Evolutionary conservation across 2,329 filamentous ascomycete species (phyloP), one percentile per base, ranked within the genome.

Genomic region (Hypoxylon sp.): DNA sequence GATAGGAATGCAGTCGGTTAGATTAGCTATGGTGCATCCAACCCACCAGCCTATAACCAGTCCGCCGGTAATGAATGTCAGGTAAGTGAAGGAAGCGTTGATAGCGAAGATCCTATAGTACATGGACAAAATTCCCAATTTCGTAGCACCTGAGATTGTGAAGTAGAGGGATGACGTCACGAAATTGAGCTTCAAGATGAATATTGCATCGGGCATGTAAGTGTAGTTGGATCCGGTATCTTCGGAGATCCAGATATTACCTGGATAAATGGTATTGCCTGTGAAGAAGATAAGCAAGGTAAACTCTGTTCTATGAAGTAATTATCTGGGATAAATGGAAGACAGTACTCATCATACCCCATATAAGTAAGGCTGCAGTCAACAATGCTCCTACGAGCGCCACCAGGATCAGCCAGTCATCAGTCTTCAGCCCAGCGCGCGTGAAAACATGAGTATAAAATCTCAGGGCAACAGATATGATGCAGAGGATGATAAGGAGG

Each of bases 41-140:
- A 73, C 21, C 73, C 72, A 76, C 57, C 69, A 76, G 1, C 50
- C 57, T 6, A 71, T 14, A 2, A 75, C 70, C n/a, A 74, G 36
- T 2, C 25, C 57, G 25, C 60, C 49, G 0, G 67, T 36, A 5
- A 68, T n/a, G 13, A 62, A 67, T 0, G 77, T 60, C 45, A 74
- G 72, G 5, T 62, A 60, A 9, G 75, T 73, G 34, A 78, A 78
- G 3, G 64, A 43, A 0, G 32, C 19, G 43, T 63, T 73, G n/a
- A 73, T 52, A 28, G 65, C 63, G 57, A 79, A 80, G n/a, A 79
- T 74, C 11, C 75, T 71, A 5, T 74, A 64, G 64, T 79, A 80
- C 61, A 80, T 72, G 32, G 75, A 66, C 9, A 80, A 43, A 30
- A 80, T 76, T 0, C 74, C 76, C 0, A 79, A 58, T 45, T 79